Conservation (phyloP, 306 rosid genomes). For the Delonix regia region DNA sequence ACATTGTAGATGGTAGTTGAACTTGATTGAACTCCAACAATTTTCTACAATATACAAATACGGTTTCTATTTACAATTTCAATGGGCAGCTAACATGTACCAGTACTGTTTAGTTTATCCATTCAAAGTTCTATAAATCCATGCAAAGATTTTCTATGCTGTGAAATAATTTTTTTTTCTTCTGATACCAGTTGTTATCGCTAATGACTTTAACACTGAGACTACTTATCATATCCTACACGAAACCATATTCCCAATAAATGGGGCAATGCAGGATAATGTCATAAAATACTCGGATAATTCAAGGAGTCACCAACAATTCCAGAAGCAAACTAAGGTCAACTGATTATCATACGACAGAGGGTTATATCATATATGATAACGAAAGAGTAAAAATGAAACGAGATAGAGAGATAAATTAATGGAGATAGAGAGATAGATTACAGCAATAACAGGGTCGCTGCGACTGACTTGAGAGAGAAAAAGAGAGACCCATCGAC, state of each 20-base stretch:
- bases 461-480: conserved; percentile 61
- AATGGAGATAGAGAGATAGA: conserved; percentile 21
- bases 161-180: not conserved
- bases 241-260: not conserved
- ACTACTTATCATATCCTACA: not conserved
- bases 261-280: not conserved
- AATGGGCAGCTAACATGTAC: not conserved
- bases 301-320: not conserved
- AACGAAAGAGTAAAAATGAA: not conserved
- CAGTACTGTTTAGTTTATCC: not conserved
- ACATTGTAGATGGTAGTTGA: not conserved
- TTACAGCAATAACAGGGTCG: conserved; percentile 83
- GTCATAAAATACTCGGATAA: not conserved
- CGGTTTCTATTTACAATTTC: not conserved
- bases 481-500: conserved; percentile 71
- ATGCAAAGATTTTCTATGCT: not conserved
- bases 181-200: not conserved
- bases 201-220: not conserved
- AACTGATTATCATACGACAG: not conserved
- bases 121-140: not conserved
- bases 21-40: not conserved
- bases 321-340: not conserved
- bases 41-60: not conserved
- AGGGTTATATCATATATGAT: not conserved
- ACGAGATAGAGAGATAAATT: conserved; percentile 21